Conservation (phyloP, 2,329 filamentous ascomycete species). For the Aspergillaceae sp. region DNA sequence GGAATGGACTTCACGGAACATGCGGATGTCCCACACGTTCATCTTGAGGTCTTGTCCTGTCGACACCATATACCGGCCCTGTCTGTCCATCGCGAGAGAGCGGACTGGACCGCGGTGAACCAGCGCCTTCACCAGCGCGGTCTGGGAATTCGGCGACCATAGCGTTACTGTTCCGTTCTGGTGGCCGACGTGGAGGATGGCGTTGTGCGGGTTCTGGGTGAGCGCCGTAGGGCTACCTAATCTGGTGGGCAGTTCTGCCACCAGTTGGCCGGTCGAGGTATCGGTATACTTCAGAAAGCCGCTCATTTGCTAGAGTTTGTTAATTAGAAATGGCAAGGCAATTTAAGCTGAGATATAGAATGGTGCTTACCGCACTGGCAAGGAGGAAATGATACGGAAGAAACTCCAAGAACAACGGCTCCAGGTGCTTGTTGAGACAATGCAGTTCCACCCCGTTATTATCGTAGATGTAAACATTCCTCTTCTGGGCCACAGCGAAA, state of each 20-base stretch:
- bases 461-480: conserved; percentile 95
- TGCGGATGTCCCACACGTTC: conserved; percentile 92
- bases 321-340: no score
- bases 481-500: conserved; percentile 94
- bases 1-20: conserved; percentile 83
- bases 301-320: conserved; percentile 52
- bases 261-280: conserved; percentile 81
- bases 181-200: conserved; percentile 82
- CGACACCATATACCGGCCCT: conserved; percentile 92
- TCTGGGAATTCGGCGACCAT: conserved; percentile 87
- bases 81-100: conserved; percentile 73
- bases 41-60: conserved; percentile 83
- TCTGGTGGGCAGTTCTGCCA: conserved; percentile 76
- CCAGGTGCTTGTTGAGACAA: conserved; percentile 78
- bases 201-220: conserved; percentile 84
- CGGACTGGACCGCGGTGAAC: conserved; percentile 85
- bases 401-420: conserved; percentile 91
- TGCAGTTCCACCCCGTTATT: conserved; percentile 84
- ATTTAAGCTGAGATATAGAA: not conserved
- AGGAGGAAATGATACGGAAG: conserved; percentile 93
- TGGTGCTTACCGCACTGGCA: conserved; percentile 62
- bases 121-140: conserved; percentile 81
- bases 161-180: conserved; percentile 91
- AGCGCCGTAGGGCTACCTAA: conserved; percentile 76
- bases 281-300: conserved; percentile 92